Base-by-base conservation (phyloP, 1,139 yeast genomes). In the Arxiozyma slooffiae region DNA sequence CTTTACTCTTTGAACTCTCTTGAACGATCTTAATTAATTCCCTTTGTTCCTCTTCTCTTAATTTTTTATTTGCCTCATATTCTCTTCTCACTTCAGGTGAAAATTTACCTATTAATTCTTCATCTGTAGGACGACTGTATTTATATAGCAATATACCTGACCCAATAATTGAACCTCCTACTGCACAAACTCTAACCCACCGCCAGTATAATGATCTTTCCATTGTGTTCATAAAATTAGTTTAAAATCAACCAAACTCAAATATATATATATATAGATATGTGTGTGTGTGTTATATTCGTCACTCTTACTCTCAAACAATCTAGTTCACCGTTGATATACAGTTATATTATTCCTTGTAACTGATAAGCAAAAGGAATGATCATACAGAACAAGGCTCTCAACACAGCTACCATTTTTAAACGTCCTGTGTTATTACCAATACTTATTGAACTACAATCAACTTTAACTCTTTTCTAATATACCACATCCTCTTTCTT, bases 1-100 rank as follows among this genome's bases (percentile, higher is more conserved):
- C 86, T 57, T 79, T 74, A 21, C 88, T 80, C 3, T 75, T 72
- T 1, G 87, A 67, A 0, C 92, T 84, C 56, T 76, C 61, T 52
- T 76, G 71, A 1, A 80, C 90, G 34, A 83, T 79, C 54, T 77
- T 78, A 78, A 83, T 83, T 56, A 85, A 67, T 60, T 78, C 80
- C 62, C 76, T 73, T 62, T 82, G 85, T 66, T 85, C 90, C 59
- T 75, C 72, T 62, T 79, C 76, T 66, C 94, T 74, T 52, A 83
- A 66, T 8, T 71, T 81, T 58, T 75, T 76, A 62, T 84, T 84
- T 50, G 74, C 72, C 61, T 85, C 92, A 63, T 86, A 87, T 53
- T 85, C 83, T 16, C 81, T 82, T 56, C 89, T 74, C 47, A 88
- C 71, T 62, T 89, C 96, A 0, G 97, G 97, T 4, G 96, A 85